Evolutionary conservation across 441 rosid species (phyloP), one percentile per base, ranked within the genome.

Genomic region (Theobroma grandiflorum): DNA sequence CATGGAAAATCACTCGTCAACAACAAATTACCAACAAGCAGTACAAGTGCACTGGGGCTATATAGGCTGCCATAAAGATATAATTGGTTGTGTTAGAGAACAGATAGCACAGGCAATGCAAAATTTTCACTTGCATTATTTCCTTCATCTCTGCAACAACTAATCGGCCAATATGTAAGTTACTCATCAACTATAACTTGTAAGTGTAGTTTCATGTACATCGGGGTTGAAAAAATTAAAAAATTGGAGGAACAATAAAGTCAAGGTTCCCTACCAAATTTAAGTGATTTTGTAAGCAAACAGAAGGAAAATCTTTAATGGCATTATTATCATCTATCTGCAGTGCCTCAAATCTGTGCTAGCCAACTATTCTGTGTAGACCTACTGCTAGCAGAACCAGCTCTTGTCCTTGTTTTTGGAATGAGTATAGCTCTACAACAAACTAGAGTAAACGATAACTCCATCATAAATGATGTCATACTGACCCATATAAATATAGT

Each of bases 341-440:
- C 18, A 37, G 33, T 8, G 49, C 68, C 77, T 75, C 74, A 57
- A 69, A 74, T 80, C 77, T 72, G 83, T 65, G 62, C 71, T 2
- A 61, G 74, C n/a, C 35, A 59, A 78, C 75, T 31, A 47, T 72
- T 37, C 45, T 12, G 67, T 81, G 78, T 40, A 16, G 81, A 59
- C 45, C 38, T 78, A 65, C 74, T 80, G 65, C 69, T 76, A 11
- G 82, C 61, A 78, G 86, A 69, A 62, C 47, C 65, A 31, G 77
- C 81, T 55, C 88, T 82, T 55, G 72, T 77, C 79, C 88, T 86
- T 42, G 86, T 49, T 87, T 88, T 87, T 38, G 98, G 99, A 69
- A 95, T 79, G 77, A 95, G 86, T 72, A 91, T 50, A 72, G 95
- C 85, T 78, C 91, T 86, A 82, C 97, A 95, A 78, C 94, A 95